Evolutionary conservation across 2,329 filamentous ascomycete genomes (phyloP), one percentile per base, ranked within the genome.

Genomic region (Scopulariopsis brevicaulis): DNA sequence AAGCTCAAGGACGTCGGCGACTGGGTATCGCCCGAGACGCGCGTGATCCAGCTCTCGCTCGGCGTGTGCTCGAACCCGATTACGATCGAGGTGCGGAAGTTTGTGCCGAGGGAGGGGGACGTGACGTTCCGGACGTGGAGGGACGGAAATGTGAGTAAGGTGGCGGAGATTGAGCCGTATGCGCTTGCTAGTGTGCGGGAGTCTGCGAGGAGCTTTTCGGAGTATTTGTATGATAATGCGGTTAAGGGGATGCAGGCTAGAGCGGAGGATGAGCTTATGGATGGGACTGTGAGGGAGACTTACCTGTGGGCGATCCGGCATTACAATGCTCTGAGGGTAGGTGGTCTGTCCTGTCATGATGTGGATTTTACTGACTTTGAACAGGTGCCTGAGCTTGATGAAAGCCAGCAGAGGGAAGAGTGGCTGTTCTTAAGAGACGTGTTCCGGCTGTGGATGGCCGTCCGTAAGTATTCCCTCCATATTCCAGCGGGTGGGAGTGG

Each of bases 371-470:
- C 8, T 25, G 10, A 40, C 53, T 12, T 35, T 1, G 15, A 11
- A 15, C 22, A 56, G 55, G 55, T 54, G 53, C 20, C 25, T 12
- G 43, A 43, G 18, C 55, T 56, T 37, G 18, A 24, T 14, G 43
- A 56, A n/a, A 20, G 48, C 4, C 59, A 66, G 0, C 61, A 63
- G 1, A 60, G 64, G 22, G 60, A 63, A 15, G 69, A 74, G 40
- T 66, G 68, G 32, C 57, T 62, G 1, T 69, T 79, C 4, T 58
- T 80, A n/a, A 59, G 60, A 1, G 70, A 71, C 11, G 67, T 76
- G 3, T 73, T 80, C 24, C 64, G 65, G 6, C 62, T 80, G 1
- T 77, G 76, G 73, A 76, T 79, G 61, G 73, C 73, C 3, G 72
- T 73, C 12, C 69, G 78, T 46, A 46, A n/a, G 40, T 80, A 63